Evolutionary conservation across 2,329 filamentous ascomycete species (phyloP).

Genomic region (Alternaria sp.): DNA sequence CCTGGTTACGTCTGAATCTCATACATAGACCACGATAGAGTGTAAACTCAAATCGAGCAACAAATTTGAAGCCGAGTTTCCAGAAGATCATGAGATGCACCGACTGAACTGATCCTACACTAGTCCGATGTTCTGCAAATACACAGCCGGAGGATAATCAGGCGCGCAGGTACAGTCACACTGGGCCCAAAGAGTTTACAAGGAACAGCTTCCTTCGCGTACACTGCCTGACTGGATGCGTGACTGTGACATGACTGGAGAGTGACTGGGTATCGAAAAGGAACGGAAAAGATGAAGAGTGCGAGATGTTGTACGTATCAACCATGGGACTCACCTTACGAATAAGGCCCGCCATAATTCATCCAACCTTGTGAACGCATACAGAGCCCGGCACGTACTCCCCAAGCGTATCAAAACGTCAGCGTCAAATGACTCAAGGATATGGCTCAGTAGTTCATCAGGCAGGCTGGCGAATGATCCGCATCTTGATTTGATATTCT

Average conservation of each 20-base stretch:
- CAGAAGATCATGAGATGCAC: not conserved
- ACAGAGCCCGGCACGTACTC: conserved; percentile 82
- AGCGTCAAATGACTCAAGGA: conserved; percentile 79
- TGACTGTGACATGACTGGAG: conserved; percentile 4
- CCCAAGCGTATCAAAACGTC: conserved; percentile 70
- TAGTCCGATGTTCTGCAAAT: not conserved
- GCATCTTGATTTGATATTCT: conserved; percentile 71
- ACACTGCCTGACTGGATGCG: conserved; percentile 10
- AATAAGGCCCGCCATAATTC: conserved; percentile 91
- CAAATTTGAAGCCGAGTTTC: not conserved
- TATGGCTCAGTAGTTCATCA: conserved; percentile 78
- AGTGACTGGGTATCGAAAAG: conserved; percentile 9
- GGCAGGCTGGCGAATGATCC: conserved; percentile 74
- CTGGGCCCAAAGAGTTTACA: conserved; percentile 7
- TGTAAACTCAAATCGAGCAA: not conserved
- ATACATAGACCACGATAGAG: not conserved
- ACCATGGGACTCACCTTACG: conserved; percentile 72
- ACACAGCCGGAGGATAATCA: not conserved
- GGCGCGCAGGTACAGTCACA: conserved; percentile 17
- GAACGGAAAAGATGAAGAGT: conserved; percentile 9
- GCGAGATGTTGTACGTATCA: conserved; percentile 11
- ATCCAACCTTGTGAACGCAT: conserved; percentile 83
- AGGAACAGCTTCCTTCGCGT: conserved; percentile 6
- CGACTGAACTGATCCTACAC: not conserved
- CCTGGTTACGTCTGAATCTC: not conserved